Percentiles rank a stretch among this genome's conserved stretches.
Conservation (phyloP, 192 early-diverging fungal genomes). For the Podila minutissima region DNA sequence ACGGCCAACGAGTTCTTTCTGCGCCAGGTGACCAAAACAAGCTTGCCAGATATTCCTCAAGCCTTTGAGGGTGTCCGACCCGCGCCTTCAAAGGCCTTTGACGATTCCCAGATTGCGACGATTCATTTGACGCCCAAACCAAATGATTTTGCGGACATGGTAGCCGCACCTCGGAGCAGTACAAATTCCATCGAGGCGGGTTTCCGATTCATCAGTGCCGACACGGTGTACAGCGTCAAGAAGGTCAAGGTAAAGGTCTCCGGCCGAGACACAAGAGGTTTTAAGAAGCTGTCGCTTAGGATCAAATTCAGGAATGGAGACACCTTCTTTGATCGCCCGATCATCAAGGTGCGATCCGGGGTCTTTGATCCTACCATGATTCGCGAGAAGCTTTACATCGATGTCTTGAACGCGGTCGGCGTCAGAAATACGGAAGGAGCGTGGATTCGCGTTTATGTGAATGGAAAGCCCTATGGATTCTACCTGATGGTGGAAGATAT, state of each 20-base stretch:
- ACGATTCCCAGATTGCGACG: conserved; percentile 48
- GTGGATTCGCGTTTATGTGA: conserved; percentile 48
- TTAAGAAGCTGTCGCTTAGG: conserved; percentile 50
- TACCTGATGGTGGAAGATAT: conserved; percentile 52
- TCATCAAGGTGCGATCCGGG: conserved; percentile 48
- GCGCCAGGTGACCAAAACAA: conserved; percentile 8
- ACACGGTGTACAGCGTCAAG: conserved; percentile 14
- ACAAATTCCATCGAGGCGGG: conserved; percentile 9
- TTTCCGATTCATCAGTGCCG: conserved; percentile 36
- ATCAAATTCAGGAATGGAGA: conserved; percentile 42
- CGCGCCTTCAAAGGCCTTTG: conserved; percentile 23
- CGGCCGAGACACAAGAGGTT: conserved; percentile 42
- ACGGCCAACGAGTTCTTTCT: conserved; percentile 33
- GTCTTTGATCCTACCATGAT: conserved; percentile 42
- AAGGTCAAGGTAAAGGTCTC: conserved; percentile 52
- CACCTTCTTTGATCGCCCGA: conserved; percentile 40
- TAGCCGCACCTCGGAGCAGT: conserved; percentile 15
- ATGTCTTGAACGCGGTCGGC: conserved; percentile 30
- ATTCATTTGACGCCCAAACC: conserved; percentile 38
- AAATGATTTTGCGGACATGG: conserved; percentile 29
- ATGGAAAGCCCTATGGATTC: conserved; percentile 49
- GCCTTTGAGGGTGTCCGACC: conserved; percentile 9
- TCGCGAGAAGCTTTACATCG: conserved; percentile 51
- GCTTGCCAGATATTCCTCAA: conserved; percentile 17
- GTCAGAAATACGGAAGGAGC: conserved; percentile 22